Conservation (phyloP, 225 moss, liverwort and hornwort species). For the Physcomitrellopsis africana region DNA sequence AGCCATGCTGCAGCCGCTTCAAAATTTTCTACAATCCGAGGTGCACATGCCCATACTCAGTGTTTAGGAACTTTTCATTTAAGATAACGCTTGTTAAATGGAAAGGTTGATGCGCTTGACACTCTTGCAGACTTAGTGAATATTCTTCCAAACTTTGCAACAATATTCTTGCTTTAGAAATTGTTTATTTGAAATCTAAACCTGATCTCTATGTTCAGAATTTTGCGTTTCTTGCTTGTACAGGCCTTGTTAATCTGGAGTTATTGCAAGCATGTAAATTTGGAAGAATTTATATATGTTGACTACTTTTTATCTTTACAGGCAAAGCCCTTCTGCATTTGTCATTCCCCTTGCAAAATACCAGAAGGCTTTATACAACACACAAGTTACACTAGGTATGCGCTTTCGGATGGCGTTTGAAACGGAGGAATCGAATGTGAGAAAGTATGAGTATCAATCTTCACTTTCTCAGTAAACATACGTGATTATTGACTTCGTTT, state of each 20-base stretch:
- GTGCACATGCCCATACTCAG: conserved; percentile 42
- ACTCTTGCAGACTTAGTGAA: too few species aligned
- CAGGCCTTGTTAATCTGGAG: too few species aligned
- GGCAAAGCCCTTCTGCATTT: conserved; percentile 98
- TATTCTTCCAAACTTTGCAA: too few species aligned
- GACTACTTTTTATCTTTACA: conserved; percentile 36
- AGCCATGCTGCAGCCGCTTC: conserved; percentile 97
- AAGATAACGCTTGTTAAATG: conserved; percentile 11
- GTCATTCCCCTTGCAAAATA: conserved; percentile 89
- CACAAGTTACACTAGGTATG: conserved; percentile 94
- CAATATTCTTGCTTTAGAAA: too few species aligned
- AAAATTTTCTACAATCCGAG: conserved; percentile 98
- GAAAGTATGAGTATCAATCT: conserved; percentile 62
- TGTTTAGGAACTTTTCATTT: conserved; percentile 5
- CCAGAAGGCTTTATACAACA: conserved; percentile 82
- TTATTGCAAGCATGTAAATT: background rate
- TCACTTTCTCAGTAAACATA: conserved; percentile 11
- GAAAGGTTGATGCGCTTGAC: conserved; percentile 5
- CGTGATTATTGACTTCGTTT: conserved; percentile 12
- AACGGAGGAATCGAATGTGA: conserved; percentile 93
- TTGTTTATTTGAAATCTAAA: too few species aligned
- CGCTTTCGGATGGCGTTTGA: conserved; percentile 99
- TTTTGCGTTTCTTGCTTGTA: too few species aligned
- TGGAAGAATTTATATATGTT: conserved; percentile 28
- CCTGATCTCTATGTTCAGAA: too few species aligned